phyloP scores from a whole-genome alignment of 352 stramenopile species.

The Globisporangium parvum region DNA sequence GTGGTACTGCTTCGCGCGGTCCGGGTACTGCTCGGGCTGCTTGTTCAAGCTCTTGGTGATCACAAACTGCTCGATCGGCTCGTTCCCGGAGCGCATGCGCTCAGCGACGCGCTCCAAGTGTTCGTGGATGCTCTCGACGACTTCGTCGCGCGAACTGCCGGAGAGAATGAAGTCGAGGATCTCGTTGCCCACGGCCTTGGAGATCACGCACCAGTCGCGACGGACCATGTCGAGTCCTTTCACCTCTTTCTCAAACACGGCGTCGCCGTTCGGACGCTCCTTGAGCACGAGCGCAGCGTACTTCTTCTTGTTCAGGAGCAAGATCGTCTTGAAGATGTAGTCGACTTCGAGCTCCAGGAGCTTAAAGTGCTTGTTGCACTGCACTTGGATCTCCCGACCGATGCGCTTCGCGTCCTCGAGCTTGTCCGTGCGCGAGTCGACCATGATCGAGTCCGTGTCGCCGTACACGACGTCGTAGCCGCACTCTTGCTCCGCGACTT shows the following conservation, averaged over 20 bases:
- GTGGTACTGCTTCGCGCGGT: slow-evolving; percentile 95
- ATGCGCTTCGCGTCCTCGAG: slow-evolving; percentile 92
- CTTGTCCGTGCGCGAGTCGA: slow-evolving; percentile 92
- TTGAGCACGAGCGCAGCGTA: slow-evolving; percentile 97
- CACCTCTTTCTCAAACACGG: slow-evolving; percentile 93
- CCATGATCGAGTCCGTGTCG: slow-evolving; percentile 99
- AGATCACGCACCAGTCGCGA: slow-evolving; percentile 98
- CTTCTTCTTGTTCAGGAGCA: slow-evolving; percentile 99
- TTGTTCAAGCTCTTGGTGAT: slow-evolving; percentile 99
- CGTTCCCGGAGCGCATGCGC: slow-evolving; percentile 91
- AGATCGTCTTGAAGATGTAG: slow-evolving; percentile 98
- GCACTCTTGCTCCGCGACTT: slow-evolving; percentile 95
- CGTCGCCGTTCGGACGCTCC: slow-evolving; percentile 53
- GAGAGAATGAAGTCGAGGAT: slow-evolving; percentile 98
- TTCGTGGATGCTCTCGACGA: slow-evolving; percentile 96
- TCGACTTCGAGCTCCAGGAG: slow-evolving; percentile 99
- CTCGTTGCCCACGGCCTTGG: slow-evolving; percentile 94
- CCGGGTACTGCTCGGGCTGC: slow-evolving; percentile 95
- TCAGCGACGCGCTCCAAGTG: slow-evolving; percentile 89
- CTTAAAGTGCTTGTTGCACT: slow-evolving; percentile 99
- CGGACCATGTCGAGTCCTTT: slow-evolving; percentile 98
- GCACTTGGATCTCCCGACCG: slow-evolving; percentile 93
- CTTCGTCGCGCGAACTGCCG: slow-evolving; percentile 90
- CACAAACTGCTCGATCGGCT: slow-evolving; percentile 96
- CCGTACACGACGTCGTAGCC: slow-evolving; percentile 99